Evolutionary conservation across 495 filamentous ascomycete genomes (phyloP).

Genomic region (Aspergillus biplanus): DNA sequence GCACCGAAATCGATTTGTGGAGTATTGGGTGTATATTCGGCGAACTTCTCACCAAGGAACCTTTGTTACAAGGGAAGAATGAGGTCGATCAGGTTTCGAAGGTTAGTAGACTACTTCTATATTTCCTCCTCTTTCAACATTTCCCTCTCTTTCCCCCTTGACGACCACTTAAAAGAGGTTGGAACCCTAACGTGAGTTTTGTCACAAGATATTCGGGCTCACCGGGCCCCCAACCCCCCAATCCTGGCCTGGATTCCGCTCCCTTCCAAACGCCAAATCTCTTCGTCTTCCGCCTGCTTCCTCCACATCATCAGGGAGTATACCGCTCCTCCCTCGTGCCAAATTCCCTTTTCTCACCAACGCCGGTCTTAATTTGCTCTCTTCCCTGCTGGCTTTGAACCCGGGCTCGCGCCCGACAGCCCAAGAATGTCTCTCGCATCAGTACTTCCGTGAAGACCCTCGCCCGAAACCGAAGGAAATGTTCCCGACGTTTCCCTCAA

Average conservation of each 20-base stretch:
- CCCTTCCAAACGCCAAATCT: conserved; percentile 85
- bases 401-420: conserved; percentile 73
- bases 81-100: conserved; percentile 85
- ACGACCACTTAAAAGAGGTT: no score
- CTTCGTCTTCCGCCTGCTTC: conserved; percentile 70
- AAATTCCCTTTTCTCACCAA: conserved; percentile 82
- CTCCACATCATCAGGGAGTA: conserved; percentile 27
- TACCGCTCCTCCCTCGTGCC: conserved; percentile 55
- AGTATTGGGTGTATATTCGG: conserved; percentile 96
- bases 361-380: conserved; percentile 71
- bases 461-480: conserved; percentile 82
- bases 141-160: neutral
- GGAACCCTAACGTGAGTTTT: neutral
- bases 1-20: conserved; percentile 86
- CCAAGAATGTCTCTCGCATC: conserved; percentile 70
- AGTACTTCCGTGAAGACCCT: conserved; percentile 89
- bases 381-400: conserved; percentile 71
- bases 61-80: conserved; percentile 87
- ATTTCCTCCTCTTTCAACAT: neutral
- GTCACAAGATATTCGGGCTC: conserved; percentile 76
- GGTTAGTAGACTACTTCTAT: conserved; percentile 29
- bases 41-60: conserved; percentile 82
- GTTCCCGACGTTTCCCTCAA: conserved; percentile 92
- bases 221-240: conserved; percentile 88
- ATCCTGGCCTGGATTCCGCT: conserved; percentile 83